These are phyloP conservation scores for Cytospora chrysosperma DNA, from an alignment of 2,329 filamentous ascomycete genomes.

Conservation along the genomic window DNA sequence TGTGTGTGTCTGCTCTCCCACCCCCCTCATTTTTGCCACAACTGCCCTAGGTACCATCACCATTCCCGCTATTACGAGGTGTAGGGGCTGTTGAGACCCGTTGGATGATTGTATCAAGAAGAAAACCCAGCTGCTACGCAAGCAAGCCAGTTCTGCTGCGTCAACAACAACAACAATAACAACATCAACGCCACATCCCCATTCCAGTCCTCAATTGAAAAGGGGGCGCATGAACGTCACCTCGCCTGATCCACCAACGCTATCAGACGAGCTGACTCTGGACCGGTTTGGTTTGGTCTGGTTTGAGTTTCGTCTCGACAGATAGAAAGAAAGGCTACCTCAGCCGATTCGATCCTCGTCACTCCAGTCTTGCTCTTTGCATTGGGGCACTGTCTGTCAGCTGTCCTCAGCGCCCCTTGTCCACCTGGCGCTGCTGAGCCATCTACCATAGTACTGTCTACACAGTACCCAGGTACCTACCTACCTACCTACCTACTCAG, in stretches of 20 bases:
- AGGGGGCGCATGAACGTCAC: neutral
- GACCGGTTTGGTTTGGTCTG: too few species aligned
- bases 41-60: neutral
- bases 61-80: too few species aligned
- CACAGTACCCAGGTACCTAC: too few species aligned
- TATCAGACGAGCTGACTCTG: neutral
- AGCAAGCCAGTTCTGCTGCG: too few species aligned
- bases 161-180: too few species aligned
- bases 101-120: too few species aligned
- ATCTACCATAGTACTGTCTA: too few species aligned
- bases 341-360: constrained; percentile 13
- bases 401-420: constrained; percentile 1
- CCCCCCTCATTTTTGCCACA: neutral
- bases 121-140: too few species aligned
- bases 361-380: constrained; percentile 10
- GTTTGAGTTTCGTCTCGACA: neutral
- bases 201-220: neutral
- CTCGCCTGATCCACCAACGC: neutral
- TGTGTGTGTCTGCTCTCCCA: too few species aligned
- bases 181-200: too few species aligned
- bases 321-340: neutral
- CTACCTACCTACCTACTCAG: too few species aligned
- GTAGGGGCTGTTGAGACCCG: too few species aligned
- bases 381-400: constrained; percentile 6
- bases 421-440: neutral